Evolutionary conservation across 2,329 filamentous ascomycete species (phyloP).

Genomic region (Phoma sp.): DNA sequence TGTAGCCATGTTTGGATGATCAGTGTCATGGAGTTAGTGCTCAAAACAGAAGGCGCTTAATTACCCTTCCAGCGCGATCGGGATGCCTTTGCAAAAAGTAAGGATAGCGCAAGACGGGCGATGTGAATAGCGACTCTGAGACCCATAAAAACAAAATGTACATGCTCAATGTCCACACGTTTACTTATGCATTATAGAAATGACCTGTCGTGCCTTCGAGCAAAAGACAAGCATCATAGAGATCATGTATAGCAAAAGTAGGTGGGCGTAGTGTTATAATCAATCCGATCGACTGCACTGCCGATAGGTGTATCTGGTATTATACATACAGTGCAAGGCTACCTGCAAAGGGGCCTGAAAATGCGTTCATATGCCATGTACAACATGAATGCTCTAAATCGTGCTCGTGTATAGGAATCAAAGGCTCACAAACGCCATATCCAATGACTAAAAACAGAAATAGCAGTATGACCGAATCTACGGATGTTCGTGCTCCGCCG

Average conservation of each 20-base stretch:
- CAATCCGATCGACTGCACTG: no score
- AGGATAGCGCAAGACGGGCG: no score
- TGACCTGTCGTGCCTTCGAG: no score
- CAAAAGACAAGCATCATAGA: no score
- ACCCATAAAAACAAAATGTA: no score
- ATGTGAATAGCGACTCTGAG: no score
- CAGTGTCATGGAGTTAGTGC: constrained; percentile 55
- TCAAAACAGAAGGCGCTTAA: constrained; percentile 42
- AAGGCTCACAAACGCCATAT: constrained; percentile 6
- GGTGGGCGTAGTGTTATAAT: no score
- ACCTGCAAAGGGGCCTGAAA: background rate
- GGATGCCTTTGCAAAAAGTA: no score
- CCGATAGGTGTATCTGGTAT: background rate
- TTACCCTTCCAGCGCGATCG: constrained; percentile 28
- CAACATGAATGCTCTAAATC: constrained; percentile 3
- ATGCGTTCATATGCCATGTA: constrained; percentile 6
- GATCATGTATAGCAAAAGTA: no score
- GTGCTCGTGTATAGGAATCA: constrained; percentile 1
- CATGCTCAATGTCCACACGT: no score
- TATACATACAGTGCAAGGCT: constrained; percentile 1
- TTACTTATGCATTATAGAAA: no score
- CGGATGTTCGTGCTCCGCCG: constrained; percentile 8
- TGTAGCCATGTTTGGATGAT: constrained; percentile 54
- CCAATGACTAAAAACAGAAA: background rate
- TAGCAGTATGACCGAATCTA: background rate